Percentiles rank a stretch among this genome's conserved stretches.
Evolutionary conservation across 148 eudicot genomes (phyloP).

Genomic region (Fagopyrum homotropicum): DNA sequence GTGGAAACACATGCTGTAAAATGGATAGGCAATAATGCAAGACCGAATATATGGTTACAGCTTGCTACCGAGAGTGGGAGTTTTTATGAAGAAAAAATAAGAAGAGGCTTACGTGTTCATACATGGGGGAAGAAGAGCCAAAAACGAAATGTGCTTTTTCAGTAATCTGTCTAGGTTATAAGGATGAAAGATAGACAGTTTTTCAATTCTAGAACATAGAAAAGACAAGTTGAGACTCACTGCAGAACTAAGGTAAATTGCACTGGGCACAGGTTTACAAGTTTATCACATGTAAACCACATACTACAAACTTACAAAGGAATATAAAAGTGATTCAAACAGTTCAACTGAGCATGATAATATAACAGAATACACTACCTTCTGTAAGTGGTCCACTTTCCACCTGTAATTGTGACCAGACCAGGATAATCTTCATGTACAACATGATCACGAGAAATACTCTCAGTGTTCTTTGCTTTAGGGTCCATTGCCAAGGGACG

Average conservation of each 20-base stretch:
- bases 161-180: background rate
- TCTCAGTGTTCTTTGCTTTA: slow-evolving; percentile 82
- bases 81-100: background rate
- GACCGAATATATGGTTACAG: background rate
- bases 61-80: background rate
- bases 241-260: background rate
- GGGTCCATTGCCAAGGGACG: slow-evolving; percentile 97
- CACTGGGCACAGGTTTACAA: background rate
- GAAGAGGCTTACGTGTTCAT: background rate
- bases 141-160: background rate
- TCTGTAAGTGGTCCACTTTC: slow-evolving; percentile 99
- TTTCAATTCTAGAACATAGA: background rate
- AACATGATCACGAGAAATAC: slow-evolving; percentile 94
- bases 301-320: background rate
- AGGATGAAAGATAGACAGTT: background rate
- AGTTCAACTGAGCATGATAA: background rate
- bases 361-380: slow-evolving; percentile 31
- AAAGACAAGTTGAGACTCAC: background rate
- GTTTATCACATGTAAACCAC: background rate
- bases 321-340: background rate
- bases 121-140: background rate
- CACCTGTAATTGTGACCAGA: slow-evolving; percentile 95
- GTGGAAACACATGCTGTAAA: background rate
- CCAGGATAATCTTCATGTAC: slow-evolving; percentile 93
- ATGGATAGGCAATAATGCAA: background rate